Evolutionary conservation across 1,284 basidiomycete species (phyloP).

Genomic region (Laetiporus sulphureus): DNA sequence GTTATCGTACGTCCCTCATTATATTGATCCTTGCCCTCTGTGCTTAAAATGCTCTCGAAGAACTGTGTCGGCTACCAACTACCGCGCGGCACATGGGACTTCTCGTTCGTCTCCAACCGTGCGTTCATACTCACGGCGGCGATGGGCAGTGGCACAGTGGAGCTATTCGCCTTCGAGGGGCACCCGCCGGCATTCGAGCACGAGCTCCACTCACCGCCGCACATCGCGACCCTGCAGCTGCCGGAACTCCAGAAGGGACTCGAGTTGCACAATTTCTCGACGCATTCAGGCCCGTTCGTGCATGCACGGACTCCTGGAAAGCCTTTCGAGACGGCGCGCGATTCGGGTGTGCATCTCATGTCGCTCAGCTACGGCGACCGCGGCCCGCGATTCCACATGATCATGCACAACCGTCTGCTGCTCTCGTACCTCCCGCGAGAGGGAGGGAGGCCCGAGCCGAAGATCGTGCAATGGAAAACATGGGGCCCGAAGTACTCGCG

Average conservation of each 20-base stretch:
- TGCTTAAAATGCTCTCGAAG: too few species aligned
- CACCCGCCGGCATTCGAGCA: constrained; percentile 3
- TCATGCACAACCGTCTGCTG: constrained; percentile 32
- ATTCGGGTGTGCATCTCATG: constrained; percentile 38
- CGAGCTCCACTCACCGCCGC: constrained; percentile 13
- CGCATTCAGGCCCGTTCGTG: constrained; percentile 32
- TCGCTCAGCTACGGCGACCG: constrained; percentile 29
- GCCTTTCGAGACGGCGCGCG: constrained; percentile 32
- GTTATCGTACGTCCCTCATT: constrained; percentile 36
- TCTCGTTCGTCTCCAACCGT: constrained; percentile 39
- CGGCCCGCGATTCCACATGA: constrained; percentile 22
- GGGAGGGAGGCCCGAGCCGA: neutral
- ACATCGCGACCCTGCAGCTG: constrained; percentile 10
- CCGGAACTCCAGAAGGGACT: constrained; percentile 5
- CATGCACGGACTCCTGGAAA: constrained; percentile 23
- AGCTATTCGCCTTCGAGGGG: constrained; percentile 31
- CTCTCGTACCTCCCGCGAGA: constrained; percentile 21
- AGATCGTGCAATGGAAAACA: constrained; percentile 30
- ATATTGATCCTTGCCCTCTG: too few species aligned
- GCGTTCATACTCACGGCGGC: constrained; percentile 36
- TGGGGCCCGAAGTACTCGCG: constrained; percentile 41
- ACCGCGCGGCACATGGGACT: constrained; percentile 31
- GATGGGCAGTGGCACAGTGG: constrained; percentile 28
- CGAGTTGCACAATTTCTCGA: constrained; percentile 15
- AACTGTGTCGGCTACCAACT: constrained; percentile 19